A percentile compares a stretch with the other conserved stretches of the same genome.
Conservation (phyloP, 257 asterid species). For the Solanum boliviense region DNA sequence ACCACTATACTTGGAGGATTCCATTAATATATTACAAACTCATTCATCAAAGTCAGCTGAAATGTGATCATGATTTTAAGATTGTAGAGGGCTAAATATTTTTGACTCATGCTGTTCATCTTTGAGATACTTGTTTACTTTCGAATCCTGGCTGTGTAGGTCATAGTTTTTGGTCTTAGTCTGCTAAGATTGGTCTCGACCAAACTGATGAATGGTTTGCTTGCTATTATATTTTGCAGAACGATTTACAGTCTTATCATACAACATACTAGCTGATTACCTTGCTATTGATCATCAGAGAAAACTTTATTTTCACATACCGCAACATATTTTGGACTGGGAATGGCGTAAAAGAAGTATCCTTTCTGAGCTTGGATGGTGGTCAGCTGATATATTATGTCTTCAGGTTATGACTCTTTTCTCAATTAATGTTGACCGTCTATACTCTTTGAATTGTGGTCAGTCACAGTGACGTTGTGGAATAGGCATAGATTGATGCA, state of each 20-base stretch:
- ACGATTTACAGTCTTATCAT: slow-evolving; percentile 73
- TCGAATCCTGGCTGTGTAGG: background rate
- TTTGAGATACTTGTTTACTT: background rate
- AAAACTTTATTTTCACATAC: slow-evolving; percentile 74
- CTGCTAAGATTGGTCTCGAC: background rate
- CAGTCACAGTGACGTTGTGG: background rate
- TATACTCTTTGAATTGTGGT: background rate
- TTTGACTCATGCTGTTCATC: background rate
- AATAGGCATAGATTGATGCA: background rate
- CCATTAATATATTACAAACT: background rate
- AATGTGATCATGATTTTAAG: background rate
- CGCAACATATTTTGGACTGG: slow-evolving; percentile 74
- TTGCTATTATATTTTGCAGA: slow-evolving; percentile 31
- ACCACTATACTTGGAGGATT: background rate
- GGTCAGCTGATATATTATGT: slow-evolving; percentile 96
- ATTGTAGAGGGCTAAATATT: background rate
- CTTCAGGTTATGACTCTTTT: slow-evolving; percentile 51
- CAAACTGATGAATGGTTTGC: background rate
- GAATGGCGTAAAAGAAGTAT: slow-evolving; percentile 75
- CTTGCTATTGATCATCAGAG: slow-evolving; percentile 62
- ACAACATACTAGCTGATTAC: slow-evolving; percentile 86
- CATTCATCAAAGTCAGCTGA: background rate
- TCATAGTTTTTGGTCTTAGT: background rate
- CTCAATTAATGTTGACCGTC: background rate
- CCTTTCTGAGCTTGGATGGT: slow-evolving; percentile 84